Evolutionary conservation across 345 rosid genomes (phyloP).

Genomic region (Erucastrum elatum): DNA sequence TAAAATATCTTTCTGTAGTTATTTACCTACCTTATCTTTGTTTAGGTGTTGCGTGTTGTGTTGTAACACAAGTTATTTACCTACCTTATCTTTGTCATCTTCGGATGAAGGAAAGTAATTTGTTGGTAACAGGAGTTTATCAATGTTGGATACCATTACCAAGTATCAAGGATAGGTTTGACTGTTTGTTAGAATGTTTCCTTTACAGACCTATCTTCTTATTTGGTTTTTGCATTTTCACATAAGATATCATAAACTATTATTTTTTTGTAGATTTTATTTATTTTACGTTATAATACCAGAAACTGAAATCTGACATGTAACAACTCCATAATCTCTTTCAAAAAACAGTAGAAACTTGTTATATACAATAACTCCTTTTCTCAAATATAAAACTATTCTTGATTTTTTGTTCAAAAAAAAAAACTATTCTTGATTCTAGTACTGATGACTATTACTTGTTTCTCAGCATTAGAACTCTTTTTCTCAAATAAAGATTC

Average conservation of each 20-base stretch:
- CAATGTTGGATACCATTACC: not conserved
- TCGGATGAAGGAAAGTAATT: not conserved
- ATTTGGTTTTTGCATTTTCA: not conserved
- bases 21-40: no score
- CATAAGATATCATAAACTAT: not conserved
- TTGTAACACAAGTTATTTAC: not conserved
- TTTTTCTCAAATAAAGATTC: not conserved
- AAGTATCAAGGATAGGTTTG: not conserved
- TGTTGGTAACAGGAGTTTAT: not conserved
- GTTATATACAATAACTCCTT: not conserved
- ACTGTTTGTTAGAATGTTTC: constrained; percentile 22
- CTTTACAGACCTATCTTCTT: not conserved
- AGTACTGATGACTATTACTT: not conserved
- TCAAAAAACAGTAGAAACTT: not conserved
- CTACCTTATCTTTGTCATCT: constrained; percentile 8
- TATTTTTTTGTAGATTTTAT: not conserved
- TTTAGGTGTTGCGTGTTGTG: not conserved
- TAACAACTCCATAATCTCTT: not conserved
- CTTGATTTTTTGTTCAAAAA: no score
- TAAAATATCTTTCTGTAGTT: no score
- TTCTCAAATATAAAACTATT: not conserved
- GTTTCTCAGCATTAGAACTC: not conserved
- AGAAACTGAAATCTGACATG: not conserved
- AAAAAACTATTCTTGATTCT: not conserved
- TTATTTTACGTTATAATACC: not conserved